phyloP scores from a whole-genome alignment of 164 flowering plant species.

The Malania oleifera region DNA sequence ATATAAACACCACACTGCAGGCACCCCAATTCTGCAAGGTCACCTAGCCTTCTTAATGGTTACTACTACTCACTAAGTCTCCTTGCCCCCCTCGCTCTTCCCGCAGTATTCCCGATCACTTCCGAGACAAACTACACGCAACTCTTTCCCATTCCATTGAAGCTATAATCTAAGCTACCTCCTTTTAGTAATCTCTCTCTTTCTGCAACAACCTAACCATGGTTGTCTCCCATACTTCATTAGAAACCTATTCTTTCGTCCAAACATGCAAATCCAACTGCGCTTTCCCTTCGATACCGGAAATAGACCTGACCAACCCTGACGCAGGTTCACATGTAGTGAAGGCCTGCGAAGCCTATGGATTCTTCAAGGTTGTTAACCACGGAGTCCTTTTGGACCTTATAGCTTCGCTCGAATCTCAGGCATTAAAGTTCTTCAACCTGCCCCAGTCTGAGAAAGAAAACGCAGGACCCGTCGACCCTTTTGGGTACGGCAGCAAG shows the following conservation, averaged over 20 bases:
- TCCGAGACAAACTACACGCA: too few relatives aligned
- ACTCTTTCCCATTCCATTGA: too few relatives aligned
- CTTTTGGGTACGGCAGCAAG: conserved; percentile 82
- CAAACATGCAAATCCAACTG: conserved; percentile 44
- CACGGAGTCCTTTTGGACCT: conserved; percentile 67
- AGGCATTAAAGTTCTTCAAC: conserved; percentile 56
- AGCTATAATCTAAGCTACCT: too few relatives aligned
- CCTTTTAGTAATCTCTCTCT: not conserved
- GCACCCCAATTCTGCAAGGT: too few relatives aligned
- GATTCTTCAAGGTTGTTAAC: conserved; percentile 81
- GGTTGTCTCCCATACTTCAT: conserved; percentile 65
- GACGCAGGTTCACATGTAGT: conserved; percentile 40
- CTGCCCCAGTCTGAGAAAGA: conserved; percentile 61
- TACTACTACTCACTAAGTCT: too few relatives aligned
- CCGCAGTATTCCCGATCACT: too few relatives aligned
- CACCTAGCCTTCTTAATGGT: too few relatives aligned
- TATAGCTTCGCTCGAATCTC: conserved; percentile 43
- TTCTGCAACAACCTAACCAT: conserved; percentile 34
- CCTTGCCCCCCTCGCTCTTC: too few relatives aligned
- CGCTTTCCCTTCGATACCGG: conserved; percentile 42
- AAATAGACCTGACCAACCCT: conserved; percentile 60
- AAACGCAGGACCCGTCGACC: conserved; percentile 53
- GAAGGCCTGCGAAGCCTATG: conserved; percentile 71
- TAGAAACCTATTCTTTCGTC: conserved; percentile 39
- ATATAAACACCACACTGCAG: too few relatives aligned